Evolutionary conservation across 768 basidiomycete genomes (phyloP), one percentile per base, ranked within the genome.

Genomic region (Tubosaeta sp.): DNA sequence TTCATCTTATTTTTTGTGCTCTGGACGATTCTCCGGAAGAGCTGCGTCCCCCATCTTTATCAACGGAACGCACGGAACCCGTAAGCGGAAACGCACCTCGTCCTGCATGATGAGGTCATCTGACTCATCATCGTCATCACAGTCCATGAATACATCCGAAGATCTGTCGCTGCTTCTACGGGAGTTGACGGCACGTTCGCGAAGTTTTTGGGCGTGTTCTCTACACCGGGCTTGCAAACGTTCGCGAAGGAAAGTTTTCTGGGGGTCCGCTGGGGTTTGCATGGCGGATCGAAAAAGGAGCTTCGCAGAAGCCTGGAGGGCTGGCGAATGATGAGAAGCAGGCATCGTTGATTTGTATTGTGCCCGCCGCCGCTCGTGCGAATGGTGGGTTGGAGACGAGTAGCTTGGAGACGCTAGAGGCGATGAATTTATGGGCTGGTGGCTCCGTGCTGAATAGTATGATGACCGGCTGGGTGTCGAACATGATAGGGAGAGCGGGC

Each of bases 21-120:
- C 7, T 74, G 71, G 66, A 89, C 73, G 27, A 89, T 84, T 45
- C 87, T 76, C 37, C 76, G 73, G 60, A 86, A 88, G 16, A 89
- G 72, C 87, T 89, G 52, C 2, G 48, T 10, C 31, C 10, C 19
- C 45, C 31, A n/a, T 12, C n/a, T 12, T 10, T 3, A 32, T 63
- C n/a, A 65, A 51, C 42, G 48, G 43, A 48, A 51, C 19, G 19
- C 26, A 35, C 42, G 43, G 52, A 12, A 35, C 27, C 44, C 44
- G 27, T 53, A 32, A 35, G 42, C 1, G 33, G 32, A 37, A 43
- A 58, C 51, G 50, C 72, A 50, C 85, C 73, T 86, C 84, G 52
- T 86, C 84, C 52, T 83, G 75, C 75, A 87, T 76, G 26, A 84
- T 63, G 35, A 59, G 69, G 13, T 82, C 82, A 17, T 84, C 84